Base-by-base conservation (phyloP, 2,329 filamentous ascomycete species). In the Didymella arachidicola region DNA sequence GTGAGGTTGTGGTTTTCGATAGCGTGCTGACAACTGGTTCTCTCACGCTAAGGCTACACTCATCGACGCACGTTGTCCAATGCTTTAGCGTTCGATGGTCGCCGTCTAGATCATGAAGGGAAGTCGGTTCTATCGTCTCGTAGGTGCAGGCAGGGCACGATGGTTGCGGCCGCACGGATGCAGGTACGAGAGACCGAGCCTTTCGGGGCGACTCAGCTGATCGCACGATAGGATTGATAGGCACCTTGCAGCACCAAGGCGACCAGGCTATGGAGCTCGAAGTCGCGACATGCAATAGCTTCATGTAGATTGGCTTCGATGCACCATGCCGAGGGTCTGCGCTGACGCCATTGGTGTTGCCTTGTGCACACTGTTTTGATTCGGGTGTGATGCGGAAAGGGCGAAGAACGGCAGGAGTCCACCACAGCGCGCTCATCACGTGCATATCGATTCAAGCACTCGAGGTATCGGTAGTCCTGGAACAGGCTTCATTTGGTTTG, bases 141-240 rank as follows among this genome's bases (percentile, higher is more conserved):
- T 42, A 3, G 10, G 36, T n/a, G 27, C 34, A 36, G 22, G 2
- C 12, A 46, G 50, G 19, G 11, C 19, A 16, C 25, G 16, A 22
- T 39, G 2, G n/a, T 22, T 18, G 25, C 25, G 8, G 52, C 39
- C 41, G 53, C 55, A 59, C 50, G 49, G 30, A 67, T 60, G 50
- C 56, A 65, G 62, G 57, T 64, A 60, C 62, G 45, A 58, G 38
- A 32, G 18, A 25, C 38, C 16, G 16, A 32, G 49, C 50, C 46
- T 25, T n/a, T 22, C 36, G 18, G 26, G 11, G 19, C 27, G 25
- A 32, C 25, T 50, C 50, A 27, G 27, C 22, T 51, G 27, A 29
- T 39, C 50, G 41, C 48, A 29, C 45, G 29, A 61, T 59, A 51
- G 46, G 59, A 53, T 45, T 39, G 57, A 44, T 43, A 54, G 36